Evolutionary conservation across 225 moss, liverwort and hornwort genomes (phyloP), one percentile per base, ranked within the genome.

Genomic region (Antitrichia curtipendula): DNA sequence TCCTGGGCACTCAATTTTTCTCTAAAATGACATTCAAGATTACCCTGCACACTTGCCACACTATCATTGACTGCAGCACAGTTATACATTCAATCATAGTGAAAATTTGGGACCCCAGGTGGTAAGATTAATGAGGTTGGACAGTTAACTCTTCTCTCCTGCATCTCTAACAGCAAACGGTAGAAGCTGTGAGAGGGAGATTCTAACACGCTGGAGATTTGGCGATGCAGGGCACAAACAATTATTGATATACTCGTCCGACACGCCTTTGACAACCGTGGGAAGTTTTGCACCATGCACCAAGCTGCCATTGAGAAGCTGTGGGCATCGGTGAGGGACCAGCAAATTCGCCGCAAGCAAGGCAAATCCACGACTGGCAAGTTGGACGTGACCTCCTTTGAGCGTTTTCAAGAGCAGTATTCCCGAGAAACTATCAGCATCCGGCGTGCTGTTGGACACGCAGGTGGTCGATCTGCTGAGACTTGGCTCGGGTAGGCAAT

Each of bases 391-490:
- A 99, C 98, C 73, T 90, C 98, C 80, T 99, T 99, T 74, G 98
- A 99, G 87, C 92, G 93, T 47, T 94, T 95, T 62, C 97, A 97
- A 77, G 95, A 94, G 78, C 95, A 95, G 87, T 99, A 97, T 89
- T 97, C 97, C 19, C 96, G 90, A 57, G 95, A 99, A 88, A 93
- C 90, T 27, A 99, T 99, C 80, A 99, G 98, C 88, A 99, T 99
- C 88, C 95, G 97, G 61, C 93, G 93, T 54, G 97, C 96, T 78
- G 98, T 99, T 81, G 98, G 98, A 58, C 92, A 95, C 23, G 94
- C 89, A 78, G 98, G 98, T 73, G 98, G 95, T 79, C 95, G 97
- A 49, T 95, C 98, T 89, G 97, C 98, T 70, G 98, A 99, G 76
- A 95, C 97, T 87, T 99, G 98, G 98, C 96, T 99, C 54, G 98